Evolutionary conservation across 306 rosid genomes (phyloP).

Genomic region (Sesbania bispinosa): DNA sequence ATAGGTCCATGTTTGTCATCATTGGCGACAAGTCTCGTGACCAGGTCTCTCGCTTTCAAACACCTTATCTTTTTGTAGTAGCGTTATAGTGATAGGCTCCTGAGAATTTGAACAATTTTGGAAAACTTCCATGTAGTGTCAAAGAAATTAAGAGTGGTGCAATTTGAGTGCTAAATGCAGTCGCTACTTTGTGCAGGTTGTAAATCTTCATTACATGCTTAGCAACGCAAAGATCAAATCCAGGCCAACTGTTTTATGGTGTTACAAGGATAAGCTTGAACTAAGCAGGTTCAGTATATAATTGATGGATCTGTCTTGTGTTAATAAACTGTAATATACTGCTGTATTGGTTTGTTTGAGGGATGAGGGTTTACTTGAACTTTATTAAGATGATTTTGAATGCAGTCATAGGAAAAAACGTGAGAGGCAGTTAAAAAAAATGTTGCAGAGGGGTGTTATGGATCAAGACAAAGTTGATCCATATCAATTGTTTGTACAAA

Average conservation of each 20-base stretch:
- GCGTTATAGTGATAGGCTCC: not conserved
- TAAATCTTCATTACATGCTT: constrained; percentile 83
- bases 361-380: not conserved
- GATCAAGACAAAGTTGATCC: constrained; percentile 88
- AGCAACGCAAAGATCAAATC: constrained; percentile 80
- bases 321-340: not conserved
- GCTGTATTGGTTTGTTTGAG: not conserved
- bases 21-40: constrained; percentile 95
- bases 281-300: constrained; percentile 63
- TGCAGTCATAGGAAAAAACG: constrained; percentile 90
- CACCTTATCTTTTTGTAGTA: not conserved
- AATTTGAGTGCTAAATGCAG: constrained; percentile 12
- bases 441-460: constrained; percentile 69
- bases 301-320: not conserved
- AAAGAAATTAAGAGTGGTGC: not conserved
- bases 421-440: constrained; percentile 67
- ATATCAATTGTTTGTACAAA: constrained; percentile 71
- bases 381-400: constrained; percentile 30
- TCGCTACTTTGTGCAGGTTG: constrained; percentile 49
- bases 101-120: not conserved
- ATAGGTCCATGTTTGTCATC: constrained; percentile 84
- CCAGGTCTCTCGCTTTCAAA: constrained; percentile 43
- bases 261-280: constrained; percentile 91
- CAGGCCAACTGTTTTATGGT: constrained; percentile 79
- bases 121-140: not conserved